Conservation (phyloP, 2,329 filamentous ascomycete genomes). For the Leptoxyphium fumago region DNA sequence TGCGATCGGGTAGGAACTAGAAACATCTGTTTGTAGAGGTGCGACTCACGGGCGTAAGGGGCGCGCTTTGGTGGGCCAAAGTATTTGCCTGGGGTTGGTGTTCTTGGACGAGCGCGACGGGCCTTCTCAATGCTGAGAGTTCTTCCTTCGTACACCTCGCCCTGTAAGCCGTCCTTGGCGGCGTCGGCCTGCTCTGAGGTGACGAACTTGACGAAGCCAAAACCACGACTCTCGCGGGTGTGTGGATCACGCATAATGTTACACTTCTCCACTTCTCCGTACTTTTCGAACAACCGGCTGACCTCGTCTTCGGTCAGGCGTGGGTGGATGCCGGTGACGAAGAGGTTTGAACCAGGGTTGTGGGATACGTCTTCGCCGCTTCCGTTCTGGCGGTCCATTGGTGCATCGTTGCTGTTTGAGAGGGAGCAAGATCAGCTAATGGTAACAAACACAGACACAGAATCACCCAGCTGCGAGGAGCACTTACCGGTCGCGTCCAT, state of each 20-base stretch:
- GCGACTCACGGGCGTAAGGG: slow-evolving; percentile 31
- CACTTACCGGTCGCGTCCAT: slow-evolving; percentile 33
- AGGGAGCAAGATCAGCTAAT: slow-evolving; percentile 5
- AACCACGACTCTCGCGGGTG: slow-evolving; percentile 95
- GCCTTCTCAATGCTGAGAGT: slow-evolving; percentile 98
- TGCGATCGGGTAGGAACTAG: slow-evolving; percentile 4
- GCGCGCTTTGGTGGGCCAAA: slow-evolving; percentile 96
- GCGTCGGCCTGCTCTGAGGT: slow-evolving; percentile 90
- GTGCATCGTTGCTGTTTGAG: slow-evolving; percentile 27
- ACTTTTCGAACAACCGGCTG: slow-evolving; percentile 92
- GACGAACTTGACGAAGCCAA: slow-evolving; percentile 98
- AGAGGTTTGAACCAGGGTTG: slow-evolving; percentile 95
- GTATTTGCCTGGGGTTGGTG: slow-evolving; percentile 96
- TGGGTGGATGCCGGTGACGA: slow-evolving; percentile 95
- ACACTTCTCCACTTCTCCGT: slow-evolving; percentile 96
- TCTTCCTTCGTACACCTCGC: slow-evolving; percentile 86
- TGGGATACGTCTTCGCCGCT: slow-evolving; percentile 54
- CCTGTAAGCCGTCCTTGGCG: slow-evolving; percentile 89
- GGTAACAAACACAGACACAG: slow-evolving; percentile 1
- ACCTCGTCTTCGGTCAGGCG: slow-evolving; percentile 81
- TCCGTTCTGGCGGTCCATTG: slow-evolving; percentile 26
- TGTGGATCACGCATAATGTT: slow-evolving; percentile 99
- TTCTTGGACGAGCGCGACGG: slow-evolving; percentile 83
- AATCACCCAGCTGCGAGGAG: slow-evolving; percentile 3
- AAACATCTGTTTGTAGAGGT: slow-evolving; percentile 1